Conservation (phyloP, 805 yeast species). For the Hanseniaspora clermontiae region DNA sequence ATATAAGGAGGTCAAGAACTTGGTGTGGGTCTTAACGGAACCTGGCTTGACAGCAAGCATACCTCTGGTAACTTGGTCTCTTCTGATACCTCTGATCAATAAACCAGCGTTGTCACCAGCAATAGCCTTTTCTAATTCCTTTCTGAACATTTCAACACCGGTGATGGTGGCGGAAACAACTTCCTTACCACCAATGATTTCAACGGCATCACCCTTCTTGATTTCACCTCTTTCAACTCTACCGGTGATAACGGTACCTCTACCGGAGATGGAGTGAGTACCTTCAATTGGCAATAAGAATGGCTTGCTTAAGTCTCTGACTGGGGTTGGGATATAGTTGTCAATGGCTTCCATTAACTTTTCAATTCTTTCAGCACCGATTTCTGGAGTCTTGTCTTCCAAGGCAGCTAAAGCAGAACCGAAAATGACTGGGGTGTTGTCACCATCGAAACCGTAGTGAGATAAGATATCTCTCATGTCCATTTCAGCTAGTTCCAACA, state of each 20-base stretch:
- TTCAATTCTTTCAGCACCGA: conserved; percentile 74
- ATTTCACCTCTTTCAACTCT: conserved; percentile 97
- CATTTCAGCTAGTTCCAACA: conserved; percentile 99
- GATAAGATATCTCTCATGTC: conserved; percentile 95
- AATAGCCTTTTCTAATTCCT: conserved; percentile 92
- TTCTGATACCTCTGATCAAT: conserved; percentile 92
- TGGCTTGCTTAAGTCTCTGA: conserved; percentile 89
- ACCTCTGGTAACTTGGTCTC: conserved; percentile 94
- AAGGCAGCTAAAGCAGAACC: conserved; percentile 97
- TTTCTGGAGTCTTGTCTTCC: conserved; percentile 77
- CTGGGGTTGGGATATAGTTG: conserved; percentile 89
- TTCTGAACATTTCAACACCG: conserved; percentile 98
- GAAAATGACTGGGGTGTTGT: conserved; percentile 93
- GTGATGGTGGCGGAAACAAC: conserved; percentile 91
- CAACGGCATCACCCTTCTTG: conserved; percentile 97
- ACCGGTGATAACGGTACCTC: conserved; percentile 99
- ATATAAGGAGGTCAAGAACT: conserved; percentile 86
- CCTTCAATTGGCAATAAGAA: conserved; percentile 96
- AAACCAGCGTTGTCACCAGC: conserved; percentile 99
- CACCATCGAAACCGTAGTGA: conserved; percentile 95
- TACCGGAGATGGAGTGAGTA: conserved; percentile 95
- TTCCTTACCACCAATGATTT: conserved; percentile 83
- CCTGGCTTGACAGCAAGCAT: conserved; percentile 94
- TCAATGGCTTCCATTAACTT: conserved; percentile 87
- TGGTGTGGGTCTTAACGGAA: conserved; percentile 81